Conservation (phyloP, 2,329 filamentous ascomycete genomes). For the Ophiostoma montium region DNA sequence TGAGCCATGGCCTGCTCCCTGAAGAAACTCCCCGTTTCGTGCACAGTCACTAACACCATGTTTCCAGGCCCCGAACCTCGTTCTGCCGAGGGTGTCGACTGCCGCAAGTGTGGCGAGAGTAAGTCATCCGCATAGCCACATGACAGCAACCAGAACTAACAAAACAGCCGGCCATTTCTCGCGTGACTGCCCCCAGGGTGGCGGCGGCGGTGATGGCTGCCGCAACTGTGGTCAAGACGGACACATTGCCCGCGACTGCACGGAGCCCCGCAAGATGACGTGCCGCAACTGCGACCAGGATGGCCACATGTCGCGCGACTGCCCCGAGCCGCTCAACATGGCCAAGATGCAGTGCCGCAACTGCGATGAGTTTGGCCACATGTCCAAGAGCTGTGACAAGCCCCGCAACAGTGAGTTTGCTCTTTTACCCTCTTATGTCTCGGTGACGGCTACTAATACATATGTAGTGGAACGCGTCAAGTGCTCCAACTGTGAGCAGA, state of each 20-base stretch:
- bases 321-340: conserved; percentile 32
- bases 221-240: conserved; percentile 52
- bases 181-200: conserved; percentile 49
- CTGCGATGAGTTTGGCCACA: conserved; percentile 39
- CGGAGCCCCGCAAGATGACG: conserved; percentile 29
- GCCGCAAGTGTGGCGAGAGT: conserved; percentile 51
- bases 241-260: conserved; percentile 47
- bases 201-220: conserved; percentile 37
- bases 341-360: conserved; percentile 43
- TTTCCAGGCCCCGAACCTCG: conserved; percentile 35
- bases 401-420: conserved; percentile 35
- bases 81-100: conserved; percentile 48
- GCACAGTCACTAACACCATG: conserved; percentile 15
- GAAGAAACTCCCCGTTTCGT: background rate
- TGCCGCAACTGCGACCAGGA: conserved; percentile 48
- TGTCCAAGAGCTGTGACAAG: conserved; percentile 35
- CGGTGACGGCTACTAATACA: conserved; percentile 11
- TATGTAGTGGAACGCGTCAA: conserved; percentile 33
- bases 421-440: background rate
- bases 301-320: conserved; percentile 48
- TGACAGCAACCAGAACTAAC: background rate
- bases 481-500: conserved; percentile 42
- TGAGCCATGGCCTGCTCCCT: conserved; percentile 19
- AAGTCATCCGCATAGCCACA: conserved; percentile 16
- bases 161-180: conserved; percentile 44